A percentile compares a stretch with the other conserved stretches of the same genome.
These are phyloP conservation scores for Mycena vitilis DNA, from an alignment of 768 basidiomycete species.

Conservation along the genomic window DNA sequence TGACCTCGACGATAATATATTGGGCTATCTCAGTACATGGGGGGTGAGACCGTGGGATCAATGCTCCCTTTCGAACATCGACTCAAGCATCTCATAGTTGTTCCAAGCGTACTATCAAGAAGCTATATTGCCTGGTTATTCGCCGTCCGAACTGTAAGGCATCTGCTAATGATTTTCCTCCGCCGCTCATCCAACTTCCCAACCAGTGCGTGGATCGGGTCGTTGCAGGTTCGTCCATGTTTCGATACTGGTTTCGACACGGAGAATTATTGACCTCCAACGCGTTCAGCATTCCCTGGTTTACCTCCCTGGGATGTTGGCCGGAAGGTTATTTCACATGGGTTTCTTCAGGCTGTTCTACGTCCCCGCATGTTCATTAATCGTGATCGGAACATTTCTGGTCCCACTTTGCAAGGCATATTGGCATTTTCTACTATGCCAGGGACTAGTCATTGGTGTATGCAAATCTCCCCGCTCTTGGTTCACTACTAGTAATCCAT, in stretches of 20 bases:
- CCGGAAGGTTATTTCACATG: slow-evolving; percentile 78
- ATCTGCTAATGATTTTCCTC: not conserved
- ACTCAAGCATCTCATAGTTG: not conserved
- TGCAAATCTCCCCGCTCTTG: not conserved
- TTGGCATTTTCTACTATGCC: not conserved
- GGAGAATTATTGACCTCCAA: not conserved
- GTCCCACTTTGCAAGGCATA: slow-evolving; percentile 2
- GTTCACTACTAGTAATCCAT: not conserved
- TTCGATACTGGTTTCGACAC: not conserved
- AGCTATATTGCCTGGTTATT: not conserved
- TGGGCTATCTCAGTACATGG: slow-evolving; percentile 7
- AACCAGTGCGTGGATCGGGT: slow-evolving; percentile 13
- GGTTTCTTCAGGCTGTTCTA: slow-evolving; percentile 49
- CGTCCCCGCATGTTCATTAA: not conserved
- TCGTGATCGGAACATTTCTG: not conserved
- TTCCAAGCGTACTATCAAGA: slow-evolving; percentile 14
- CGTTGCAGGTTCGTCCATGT: not conserved
- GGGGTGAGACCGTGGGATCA: slow-evolving; percentile 2
- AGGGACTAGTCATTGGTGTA: slow-evolving; percentile 7
- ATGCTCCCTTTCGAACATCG: not conserved
- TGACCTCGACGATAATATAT: not conserved
- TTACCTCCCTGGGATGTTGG: slow-evolving; percentile 65
- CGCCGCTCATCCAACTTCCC: not conserved
- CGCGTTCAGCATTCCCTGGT: slow-evolving; percentile 2
- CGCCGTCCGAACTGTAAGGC: slow-evolving; percentile 10